These are phyloP conservation scores for Misopates orontium DNA, from an alignment of 257 asterid species.

Conservation along the genomic window DNA sequence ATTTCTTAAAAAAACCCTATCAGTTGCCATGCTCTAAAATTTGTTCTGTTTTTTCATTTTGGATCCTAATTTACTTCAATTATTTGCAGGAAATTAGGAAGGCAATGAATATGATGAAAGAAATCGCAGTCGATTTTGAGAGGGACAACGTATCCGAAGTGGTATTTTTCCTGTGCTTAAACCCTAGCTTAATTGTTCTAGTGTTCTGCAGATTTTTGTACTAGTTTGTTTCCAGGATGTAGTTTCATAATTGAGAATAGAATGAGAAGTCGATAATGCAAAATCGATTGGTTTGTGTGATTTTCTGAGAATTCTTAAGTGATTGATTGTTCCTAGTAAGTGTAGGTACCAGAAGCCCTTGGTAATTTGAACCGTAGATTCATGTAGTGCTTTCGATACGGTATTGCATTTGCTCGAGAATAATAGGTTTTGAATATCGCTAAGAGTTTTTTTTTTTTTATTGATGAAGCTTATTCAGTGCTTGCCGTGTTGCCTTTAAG, in stretches of 20 bases:
- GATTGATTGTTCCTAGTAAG: too few species aligned
- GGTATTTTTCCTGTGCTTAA: constrained; percentile 46
- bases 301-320: background rate
- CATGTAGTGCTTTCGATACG: too few species aligned
- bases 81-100: constrained; percentile 72
- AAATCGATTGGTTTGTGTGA: background rate
- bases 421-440: too few species aligned
- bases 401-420: too few species aligned
- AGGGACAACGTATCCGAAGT: constrained; percentile 53
- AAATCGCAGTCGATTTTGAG: constrained; percentile 72
- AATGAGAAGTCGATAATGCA: background rate
- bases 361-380: too few species aligned
- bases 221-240: background rate
- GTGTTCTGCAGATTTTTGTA: background rate
- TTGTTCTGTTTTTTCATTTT: background rate
- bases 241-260: background rate
- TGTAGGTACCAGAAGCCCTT: too few species aligned
- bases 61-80: background rate
- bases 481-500: too few species aligned
- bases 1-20: constrained; percentile 12
- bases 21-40: background rate
- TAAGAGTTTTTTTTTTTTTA: too few species aligned
- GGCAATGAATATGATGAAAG: constrained; percentile 61
- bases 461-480: too few species aligned
- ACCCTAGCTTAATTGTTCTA: constrained; percentile 38